These are phyloP conservation scores for Blakeslea trispora DNA, from an alignment of 371 early-diverging fungal genomes.

Conservation along the genomic window DNA sequence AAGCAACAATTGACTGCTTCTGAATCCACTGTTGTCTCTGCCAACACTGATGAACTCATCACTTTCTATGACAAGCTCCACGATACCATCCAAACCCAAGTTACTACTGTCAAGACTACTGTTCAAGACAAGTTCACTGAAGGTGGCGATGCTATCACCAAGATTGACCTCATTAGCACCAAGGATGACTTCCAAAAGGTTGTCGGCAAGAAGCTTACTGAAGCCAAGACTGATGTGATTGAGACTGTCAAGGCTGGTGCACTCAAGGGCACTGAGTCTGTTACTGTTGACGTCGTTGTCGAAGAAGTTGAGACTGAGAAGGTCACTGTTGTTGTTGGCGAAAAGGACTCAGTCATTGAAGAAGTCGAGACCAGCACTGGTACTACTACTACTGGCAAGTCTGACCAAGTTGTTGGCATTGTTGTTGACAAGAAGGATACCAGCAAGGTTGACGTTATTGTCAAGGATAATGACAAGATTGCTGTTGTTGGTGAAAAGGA, in stretches of 20 bases:
- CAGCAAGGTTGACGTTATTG: not conserved
- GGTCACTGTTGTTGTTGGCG: not conserved
- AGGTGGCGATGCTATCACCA: not conserved
- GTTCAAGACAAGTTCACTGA: slow-evolving; percentile 4
- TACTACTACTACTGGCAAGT: not conserved
- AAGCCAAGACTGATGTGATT: slow-evolving; percentile 1
- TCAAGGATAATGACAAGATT: not conserved
- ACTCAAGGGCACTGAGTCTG: not conserved
- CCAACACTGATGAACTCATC: not conserved
- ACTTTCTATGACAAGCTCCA: slow-evolving; percentile 1
- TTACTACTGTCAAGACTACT: slow-evolving; percentile 6
- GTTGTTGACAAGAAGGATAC: not conserved
- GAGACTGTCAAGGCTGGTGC: not conserved
- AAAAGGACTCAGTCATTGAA: not conserved
- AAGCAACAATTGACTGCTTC: not conserved
- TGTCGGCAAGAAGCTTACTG: not conserved
- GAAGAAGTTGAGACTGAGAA: not conserved
- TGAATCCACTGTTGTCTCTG: not conserved
- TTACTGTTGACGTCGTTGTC: not conserved
- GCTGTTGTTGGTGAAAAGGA: slow-evolving; percentile 12
- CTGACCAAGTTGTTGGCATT: not conserved
- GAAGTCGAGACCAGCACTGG: not conserved
- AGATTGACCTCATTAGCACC: not conserved
- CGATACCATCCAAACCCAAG: slow-evolving; percentile 7
- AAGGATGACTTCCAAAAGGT: slow-evolving; percentile 5